Evolutionary conservation across 2,329 filamentous ascomycete species (phyloP), one percentile per base, ranked within the genome.

Genomic region (Diaporthe sp.): DNA sequence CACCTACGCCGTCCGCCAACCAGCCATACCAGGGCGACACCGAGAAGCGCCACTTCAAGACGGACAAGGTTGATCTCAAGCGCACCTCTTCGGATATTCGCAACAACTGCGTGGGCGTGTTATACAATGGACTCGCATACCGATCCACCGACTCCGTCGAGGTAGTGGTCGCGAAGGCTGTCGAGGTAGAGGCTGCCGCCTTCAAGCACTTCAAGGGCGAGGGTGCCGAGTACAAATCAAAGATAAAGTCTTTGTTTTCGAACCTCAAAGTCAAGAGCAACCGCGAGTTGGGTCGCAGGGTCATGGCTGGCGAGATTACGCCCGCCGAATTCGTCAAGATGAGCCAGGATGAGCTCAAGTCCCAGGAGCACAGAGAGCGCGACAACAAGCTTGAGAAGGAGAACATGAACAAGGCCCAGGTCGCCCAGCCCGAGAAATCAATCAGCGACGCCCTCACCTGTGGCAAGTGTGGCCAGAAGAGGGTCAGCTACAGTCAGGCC

Each of bases 341-440:
- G 97, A 90, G 92, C 12, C 92, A 94, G 79, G 94, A 98, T 72
- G 96, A 98, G 83, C 91, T 99, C 82, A 97, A 97, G 87, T 97
- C 94, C 64, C 93, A 92, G 67, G 92, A 97, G 83, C 93, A 94
- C 84, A 91, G 92, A 76, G 91, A 91, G 79, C 90, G 93, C 81
- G 95, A 98, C 78, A 87, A 90, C 78, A 91, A 92, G 83, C 89
- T 98, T 68, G 89, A 95, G 82, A 92, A 94, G 85, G 95, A 98
- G 85, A 99, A 99, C 85, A 96, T 98, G 94, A 95, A 95, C 87
- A 95, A 96, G 84, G 95, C 97, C 1, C 97, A 98, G 92, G 96
- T 97, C 15, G 94, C 96, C 74, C 94, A 96, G 88, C 94, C 92
- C 25, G 93, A 98, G 85, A 97, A 95, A 89, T 96, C 93, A 82